Evolutionary conservation across 495 filamentous ascomycete species (phyloP), one percentile per base, ranked within the genome.

Genomic region (Schizothecium vesticola): DNA sequence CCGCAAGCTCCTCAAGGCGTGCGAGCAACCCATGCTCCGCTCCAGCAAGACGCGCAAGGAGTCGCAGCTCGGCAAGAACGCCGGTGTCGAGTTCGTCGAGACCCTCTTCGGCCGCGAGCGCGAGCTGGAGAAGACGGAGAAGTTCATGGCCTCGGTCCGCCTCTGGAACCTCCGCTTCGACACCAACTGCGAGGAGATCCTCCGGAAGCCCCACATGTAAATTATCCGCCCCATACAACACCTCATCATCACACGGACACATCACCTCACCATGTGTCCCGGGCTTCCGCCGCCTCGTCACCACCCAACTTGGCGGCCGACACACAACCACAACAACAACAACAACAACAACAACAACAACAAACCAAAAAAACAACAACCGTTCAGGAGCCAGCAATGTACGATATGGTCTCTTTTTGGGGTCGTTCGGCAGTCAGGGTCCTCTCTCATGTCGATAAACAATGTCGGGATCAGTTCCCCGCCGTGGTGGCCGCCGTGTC

Each of bases 121-220:
- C 65, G 90, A 97, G 78, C 84, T 97, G 56, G 91, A 96, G 77
- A 89, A 88, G 76, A 97, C 95, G n/a, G 92, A 98, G 84, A 90
- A 90, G 80, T 85, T 98, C 80, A 97, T 98, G 95, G 87, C 90
- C 70, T 89, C 89, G 64, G 90, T 97, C 76, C 88, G 90, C n/a
- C 84, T 94, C 12, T 99, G 95, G 94, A 92, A 91, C 75, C 88
- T 96, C 81, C 89, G 95, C 23, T 99, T 97, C 76, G 94, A 97
- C 75, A 92, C 92, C 76, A 97, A 97, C 84, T 97, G 93, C 82
- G 94, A 97, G 74, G 90, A 92, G 10, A 95, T 97, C 66, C 82
- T 98, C 64, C 86, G 86, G 73, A 83, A 82, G 71, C 85, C 87
- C 59, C 80, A 77, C 71, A 70, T 80, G 73, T 85, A 82, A 77